These are phyloP conservation scores for Xylariaceae sp. DNA, from an alignment of 2,329 filamentous ascomycete species.

Conservation along the genomic window DNA sequence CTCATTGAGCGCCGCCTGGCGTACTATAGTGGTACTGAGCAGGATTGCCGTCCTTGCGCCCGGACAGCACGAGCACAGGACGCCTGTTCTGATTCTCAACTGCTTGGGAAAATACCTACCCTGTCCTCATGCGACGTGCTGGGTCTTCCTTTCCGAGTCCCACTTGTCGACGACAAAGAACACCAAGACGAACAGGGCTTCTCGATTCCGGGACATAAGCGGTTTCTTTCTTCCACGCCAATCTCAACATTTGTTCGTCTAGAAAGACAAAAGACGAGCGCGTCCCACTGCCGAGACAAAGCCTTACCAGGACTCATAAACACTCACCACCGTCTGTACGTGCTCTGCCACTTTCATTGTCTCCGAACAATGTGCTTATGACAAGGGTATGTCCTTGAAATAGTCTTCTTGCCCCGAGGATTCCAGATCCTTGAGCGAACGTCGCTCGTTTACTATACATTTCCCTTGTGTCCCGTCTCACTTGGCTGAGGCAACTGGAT, in stretches of 20 bases:
- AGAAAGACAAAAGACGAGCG: slow-evolving; percentile 7
- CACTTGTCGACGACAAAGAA: slow-evolving; percentile 1
- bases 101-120: slow-evolving; percentile 14
- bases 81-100: slow-evolving; percentile 7
- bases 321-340: slow-evolving; percentile 8
- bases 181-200: neutral
- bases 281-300: slow-evolving; percentile 12
- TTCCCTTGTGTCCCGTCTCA: slow-evolving; percentile 21
- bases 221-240: slow-evolving; percentile 1
- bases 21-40: neutral
- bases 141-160: neutral
- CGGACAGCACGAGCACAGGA: slow-evolving; percentile 11
- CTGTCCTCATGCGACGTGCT: slow-evolving; percentile 1
- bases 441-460: slow-evolving; percentile 26
- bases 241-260: neutral
- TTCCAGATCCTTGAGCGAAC: slow-evolving; percentile 22
- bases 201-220: neutral
- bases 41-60: slow-evolving; percentile 3
- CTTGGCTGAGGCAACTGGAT: slow-evolving; percentile 16
- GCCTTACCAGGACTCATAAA: slow-evolving; percentile 19
- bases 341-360: slow-evolving; percentile 17
- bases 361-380: slow-evolving; percentile 32
- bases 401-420: slow-evolving; percentile 24
- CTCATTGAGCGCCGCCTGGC: slow-evolving; percentile 1
- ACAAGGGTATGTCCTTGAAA: slow-evolving; percentile 15